Evolutionary conservation across 2,329 filamentous ascomycete species (phyloP), one percentile per base, ranked within the genome.

Genomic region (Fusarium sp.): DNA sequence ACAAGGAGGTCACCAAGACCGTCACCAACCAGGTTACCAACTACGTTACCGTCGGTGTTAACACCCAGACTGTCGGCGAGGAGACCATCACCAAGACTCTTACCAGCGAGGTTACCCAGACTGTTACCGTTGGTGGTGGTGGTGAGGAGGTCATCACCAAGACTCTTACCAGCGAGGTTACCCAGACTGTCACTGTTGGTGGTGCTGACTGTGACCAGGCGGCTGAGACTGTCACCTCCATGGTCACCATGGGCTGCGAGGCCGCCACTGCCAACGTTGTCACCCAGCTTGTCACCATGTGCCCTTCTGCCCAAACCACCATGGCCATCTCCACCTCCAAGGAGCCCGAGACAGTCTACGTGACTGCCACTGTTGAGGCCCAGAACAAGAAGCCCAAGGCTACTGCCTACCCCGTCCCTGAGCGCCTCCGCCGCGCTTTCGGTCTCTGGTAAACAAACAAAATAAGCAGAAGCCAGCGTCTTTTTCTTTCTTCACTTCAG

Each of bases 331-430:
- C 61, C 43, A 64, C 67, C 41, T 55, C 41, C 30, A 68, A 55
- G 30, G 61, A 66, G 42, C 67, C 73, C 18, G 73, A 74, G 61
- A 74, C 73, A 12, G 73, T 75, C 20, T 75, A 74, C 23, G 73
- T 74, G 55, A 74, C 73, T 34, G 57, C 63, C n/a, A 71, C 69
- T 1, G 60, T 73, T 14, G 66, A 75, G 48, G 53, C 56, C 13
- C 55, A 59, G 49, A 25, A 25, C 40, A 27, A 42, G 18, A 58
- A 59, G 43, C 54, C 66, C 27, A 58, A 59, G 43, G 50, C 66
- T 27, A 66, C 49, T 42, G 41, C 59, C 14, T 51, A 48, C 42
- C 55, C 69, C 13, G 65, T 53, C 23, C 66, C 54, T 11, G 54
- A 57, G 50, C 68, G 65, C 20, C 46, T 72, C 55, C 69, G 69